Evolutionary conservation across 495 filamentous ascomycete genomes (phyloP), one percentile per base, ranked within the genome.

Genomic region (Aspergillus panamensis): DNA sequence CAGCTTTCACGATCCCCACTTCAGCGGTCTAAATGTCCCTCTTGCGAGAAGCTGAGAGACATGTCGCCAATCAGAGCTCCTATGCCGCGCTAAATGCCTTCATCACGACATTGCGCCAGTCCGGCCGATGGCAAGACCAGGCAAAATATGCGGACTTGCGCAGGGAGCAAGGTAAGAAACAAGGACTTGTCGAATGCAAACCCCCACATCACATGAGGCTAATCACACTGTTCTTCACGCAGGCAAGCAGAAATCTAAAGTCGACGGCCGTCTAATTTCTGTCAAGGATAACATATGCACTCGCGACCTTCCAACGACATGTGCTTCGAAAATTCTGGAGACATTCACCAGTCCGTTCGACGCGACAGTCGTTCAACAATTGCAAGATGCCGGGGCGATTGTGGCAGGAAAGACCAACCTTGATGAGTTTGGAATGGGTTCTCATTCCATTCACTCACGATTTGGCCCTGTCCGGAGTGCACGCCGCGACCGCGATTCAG

Each of bases 341-440:
- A 72, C 73, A 53, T 87, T 88, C 72, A 69, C 63, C 45, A 89
- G 84, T 58, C 95, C 95, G 19, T 94, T 88, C 71, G 82, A 90
- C 68, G 92, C 94, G 8, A 93, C 89, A 3, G 90, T 96, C 33
- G 83, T 96, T 30, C 66, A 80, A 47, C 77, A 77, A 64, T 78
- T 96, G 45, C 79, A 82, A 60, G 65, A 77, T 49, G 78, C 84
- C 19, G 90, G 90, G 39, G 86, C 85, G 6, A 68, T 80, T 17
- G 68, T 96, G 4, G 77, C 83, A 14, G 88, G 87, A 8, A 97
- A 96, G 69, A 91, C 91, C 0, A 96, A 96, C 70, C 79, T 98
- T 63, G 94, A 98, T 77, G 94, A 97, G 68, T 98, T 97, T 73
- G 94, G 94, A 19, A 98, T 98, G 94, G 94, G 94, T 37, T 95